These are phyloP conservation scores for Colletotrichum spaethianum DNA, from an alignment of 2,329 filamentous ascomycete species.

Conservation along the genomic window DNA sequence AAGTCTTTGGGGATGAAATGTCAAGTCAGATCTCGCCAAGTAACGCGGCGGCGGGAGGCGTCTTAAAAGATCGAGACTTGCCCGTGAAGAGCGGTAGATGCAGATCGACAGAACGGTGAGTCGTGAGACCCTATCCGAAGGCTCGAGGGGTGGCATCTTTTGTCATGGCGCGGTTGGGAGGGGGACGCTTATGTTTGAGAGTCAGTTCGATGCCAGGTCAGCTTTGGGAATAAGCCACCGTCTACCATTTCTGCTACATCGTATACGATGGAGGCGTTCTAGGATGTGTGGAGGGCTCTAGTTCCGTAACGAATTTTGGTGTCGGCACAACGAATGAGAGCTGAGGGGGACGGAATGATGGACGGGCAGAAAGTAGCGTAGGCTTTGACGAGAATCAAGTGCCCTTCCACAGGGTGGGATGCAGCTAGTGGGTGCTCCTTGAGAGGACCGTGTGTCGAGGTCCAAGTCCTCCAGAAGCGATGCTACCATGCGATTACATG, in stretches of 20 bases:
- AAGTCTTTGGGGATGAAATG: not conserved
- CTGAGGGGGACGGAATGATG: conserved; percentile 1
- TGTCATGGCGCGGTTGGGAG: conserved; percentile 16
- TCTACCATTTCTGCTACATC: conserved; percentile 12
- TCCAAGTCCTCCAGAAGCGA: conserved; percentile 5
- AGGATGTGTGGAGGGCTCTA: conserved; percentile 4
- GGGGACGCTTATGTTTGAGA: conserved; percentile 12
- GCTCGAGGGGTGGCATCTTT: conserved; percentile 1
- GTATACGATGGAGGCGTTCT: conserved; percentile 7
- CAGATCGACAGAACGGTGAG: conserved; percentile 26
- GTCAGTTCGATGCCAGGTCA: conserved; percentile 13
- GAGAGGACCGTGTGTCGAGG: conserved; percentile 22
- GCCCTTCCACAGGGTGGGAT: conserved; percentile 1
- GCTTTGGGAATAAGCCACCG: conserved; percentile 7
- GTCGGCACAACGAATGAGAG: conserved; percentile 4
- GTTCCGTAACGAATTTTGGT: conserved; percentile 1
- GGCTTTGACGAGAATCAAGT: conserved; percentile 2
- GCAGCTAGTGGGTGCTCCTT: conserved; percentile 6
- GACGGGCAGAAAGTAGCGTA: not conserved
- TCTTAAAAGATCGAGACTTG: conserved; percentile 18
- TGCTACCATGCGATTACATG: not conserved
- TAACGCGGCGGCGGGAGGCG: conserved; percentile 6
- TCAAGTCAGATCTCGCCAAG: conserved; percentile 14
- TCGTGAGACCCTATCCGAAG: not conserved
- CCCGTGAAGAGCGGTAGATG: conserved; percentile 1